Evolutionary conservation across 768 basidiomycete genomes (phyloP).

Genomic region (Amanita rimosa): DNA sequence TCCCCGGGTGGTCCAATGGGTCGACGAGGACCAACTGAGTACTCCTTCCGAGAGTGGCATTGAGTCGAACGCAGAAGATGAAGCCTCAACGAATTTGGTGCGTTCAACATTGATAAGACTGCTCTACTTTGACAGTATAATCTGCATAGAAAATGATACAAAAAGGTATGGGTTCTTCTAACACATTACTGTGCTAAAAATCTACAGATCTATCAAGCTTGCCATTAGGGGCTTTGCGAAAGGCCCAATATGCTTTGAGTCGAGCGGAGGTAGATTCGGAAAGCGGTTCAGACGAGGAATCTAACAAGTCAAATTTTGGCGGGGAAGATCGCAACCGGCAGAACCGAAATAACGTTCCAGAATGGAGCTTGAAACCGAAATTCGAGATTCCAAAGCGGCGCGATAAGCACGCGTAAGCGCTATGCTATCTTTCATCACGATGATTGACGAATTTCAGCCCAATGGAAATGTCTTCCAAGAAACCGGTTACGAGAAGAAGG

Average conservation of each 20-base stretch:
- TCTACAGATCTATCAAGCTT: constrained; percentile 43
- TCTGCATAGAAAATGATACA: constrained; percentile 15
- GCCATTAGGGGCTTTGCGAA: constrained; percentile 54
- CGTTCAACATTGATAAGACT: background rate
- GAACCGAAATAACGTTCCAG: constrained; percentile 24
- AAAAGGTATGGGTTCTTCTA: constrained; percentile 12
- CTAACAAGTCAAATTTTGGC: background rate
- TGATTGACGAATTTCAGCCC: constrained; percentile 39
- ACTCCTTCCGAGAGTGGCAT: constrained; percentile 24
- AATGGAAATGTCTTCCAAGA: constrained; percentile 72
- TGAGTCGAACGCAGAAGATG: constrained; percentile 8
- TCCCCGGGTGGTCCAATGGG: constrained; percentile 53
- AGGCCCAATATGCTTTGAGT: constrained; percentile 47
- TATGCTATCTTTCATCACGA: background rate
- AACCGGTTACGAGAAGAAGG: constrained; percentile 65
- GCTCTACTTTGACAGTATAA: background rate
- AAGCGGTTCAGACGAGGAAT: constrained; percentile 17
- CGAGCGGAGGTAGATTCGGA: constrained; percentile 28
- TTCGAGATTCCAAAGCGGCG: constrained; percentile 46
- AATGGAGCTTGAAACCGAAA: constrained; percentile 30
- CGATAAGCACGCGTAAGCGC: constrained; percentile 80
- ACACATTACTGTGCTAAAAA: background rate
- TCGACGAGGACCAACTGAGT: constrained; percentile 35
- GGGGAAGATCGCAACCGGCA: too few species aligned
- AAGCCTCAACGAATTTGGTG: background rate